Percentiles rank a stretch among this genome's conserved stretches.
These are phyloP conservation scores for Tolypocladium guangdongense DNA, from an alignment of 2,329 filamentous ascomycete species.

Conservation along the genomic window DNA sequence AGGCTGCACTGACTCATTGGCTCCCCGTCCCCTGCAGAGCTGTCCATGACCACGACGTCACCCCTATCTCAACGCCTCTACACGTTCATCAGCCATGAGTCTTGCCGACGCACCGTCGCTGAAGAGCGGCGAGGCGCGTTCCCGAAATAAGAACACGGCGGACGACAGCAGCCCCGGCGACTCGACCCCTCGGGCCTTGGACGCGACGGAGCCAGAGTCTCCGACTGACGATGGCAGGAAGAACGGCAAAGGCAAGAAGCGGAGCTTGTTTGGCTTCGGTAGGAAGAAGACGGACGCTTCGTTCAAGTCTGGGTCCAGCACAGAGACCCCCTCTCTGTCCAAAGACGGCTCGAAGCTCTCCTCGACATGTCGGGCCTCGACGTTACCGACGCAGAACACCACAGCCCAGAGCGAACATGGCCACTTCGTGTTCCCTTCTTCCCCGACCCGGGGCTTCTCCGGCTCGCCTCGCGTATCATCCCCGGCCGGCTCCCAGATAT, in stretches of 20 bases:
- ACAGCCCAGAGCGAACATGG: conserved; percentile 25
- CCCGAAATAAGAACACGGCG: conserved; percentile 9
- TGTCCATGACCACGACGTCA: neutral
- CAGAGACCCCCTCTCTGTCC: conserved; percentile 21
- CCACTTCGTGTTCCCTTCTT: conserved; percentile 42
- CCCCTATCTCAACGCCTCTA: neutral
- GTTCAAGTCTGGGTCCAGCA: conserved; percentile 23
- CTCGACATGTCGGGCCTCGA: conserved; percentile 24
- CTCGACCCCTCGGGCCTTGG: conserved; percentile 19
- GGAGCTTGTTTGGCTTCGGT: conserved; percentile 49
- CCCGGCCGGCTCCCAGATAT: conserved; percentile 71
- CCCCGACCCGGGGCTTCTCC: conserved; percentile 55
- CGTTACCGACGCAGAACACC: conserved; percentile 22
- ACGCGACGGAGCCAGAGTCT: conserved; percentile 16
- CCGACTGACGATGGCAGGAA: conserved; percentile 14
- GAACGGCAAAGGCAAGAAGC: conserved; percentile 35
- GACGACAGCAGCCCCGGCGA: conserved; percentile 16
- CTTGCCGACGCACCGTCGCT: conserved; percentile 16
- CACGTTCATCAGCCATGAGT: conserved; percentile 13
- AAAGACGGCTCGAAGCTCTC: conserved; percentile 26
- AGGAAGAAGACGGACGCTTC: conserved; percentile 44
- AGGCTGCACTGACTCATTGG: neutral
- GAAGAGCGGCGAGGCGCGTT: conserved; percentile 5
- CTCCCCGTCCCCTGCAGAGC: neutral
- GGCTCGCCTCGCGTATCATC: conserved; percentile 67